These are phyloP conservation scores for Boletus austroedulis DNA, from an alignment of 1,284 basidiomycete species.

Conservation along the genomic window DNA sequence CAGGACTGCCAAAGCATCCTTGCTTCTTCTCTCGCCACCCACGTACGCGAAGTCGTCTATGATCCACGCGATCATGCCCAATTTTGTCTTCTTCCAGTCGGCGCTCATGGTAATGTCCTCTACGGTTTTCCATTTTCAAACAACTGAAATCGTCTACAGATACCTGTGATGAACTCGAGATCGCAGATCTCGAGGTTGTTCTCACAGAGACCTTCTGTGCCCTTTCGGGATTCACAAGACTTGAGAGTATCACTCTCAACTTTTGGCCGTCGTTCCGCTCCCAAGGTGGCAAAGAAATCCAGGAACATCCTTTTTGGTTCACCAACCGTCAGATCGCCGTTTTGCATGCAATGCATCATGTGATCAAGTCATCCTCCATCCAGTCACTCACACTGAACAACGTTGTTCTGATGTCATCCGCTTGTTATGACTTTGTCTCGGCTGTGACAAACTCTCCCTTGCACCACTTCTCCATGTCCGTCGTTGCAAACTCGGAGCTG, in stretches of 20 bases:
- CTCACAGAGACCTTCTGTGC: slow-evolving; percentile 31
- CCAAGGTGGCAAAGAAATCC: slow-evolving; percentile 24
- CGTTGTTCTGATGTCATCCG: slow-evolving; percentile 24
- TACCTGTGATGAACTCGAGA: slow-evolving; percentile 28
- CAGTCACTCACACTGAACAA: slow-evolving; percentile 30
- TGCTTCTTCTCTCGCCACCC: slow-evolving; percentile 19
- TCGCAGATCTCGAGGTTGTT: slow-evolving; percentile 34
- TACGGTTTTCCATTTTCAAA: not conserved
- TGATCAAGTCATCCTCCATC: slow-evolving; percentile 23
- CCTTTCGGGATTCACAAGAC: slow-evolving; percentile 22
- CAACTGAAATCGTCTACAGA: slow-evolving; percentile 11
- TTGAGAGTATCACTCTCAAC: slow-evolving; percentile 25
- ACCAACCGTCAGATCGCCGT: slow-evolving; percentile 29
- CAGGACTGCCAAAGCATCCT: slow-evolving; percentile 26
- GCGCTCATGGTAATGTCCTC: slow-evolving; percentile 15
- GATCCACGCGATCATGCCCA: slow-evolving; percentile 26
- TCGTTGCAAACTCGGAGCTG: slow-evolving; percentile 34
- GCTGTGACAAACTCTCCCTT: slow-evolving; percentile 28
- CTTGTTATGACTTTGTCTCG: slow-evolving; percentile 31
- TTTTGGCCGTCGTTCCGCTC: slow-evolving; percentile 35
- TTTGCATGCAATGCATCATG: slow-evolving; percentile 26
- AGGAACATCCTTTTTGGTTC: slow-evolving; percentile 34
- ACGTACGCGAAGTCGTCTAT: slow-evolving; percentile 32
- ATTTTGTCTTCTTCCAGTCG: slow-evolving; percentile 22
- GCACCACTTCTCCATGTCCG: slow-evolving; percentile 31